Base-by-base conservation (phyloP, 345 rosid genomes). In the Dipteronia dyeriana region DNA sequence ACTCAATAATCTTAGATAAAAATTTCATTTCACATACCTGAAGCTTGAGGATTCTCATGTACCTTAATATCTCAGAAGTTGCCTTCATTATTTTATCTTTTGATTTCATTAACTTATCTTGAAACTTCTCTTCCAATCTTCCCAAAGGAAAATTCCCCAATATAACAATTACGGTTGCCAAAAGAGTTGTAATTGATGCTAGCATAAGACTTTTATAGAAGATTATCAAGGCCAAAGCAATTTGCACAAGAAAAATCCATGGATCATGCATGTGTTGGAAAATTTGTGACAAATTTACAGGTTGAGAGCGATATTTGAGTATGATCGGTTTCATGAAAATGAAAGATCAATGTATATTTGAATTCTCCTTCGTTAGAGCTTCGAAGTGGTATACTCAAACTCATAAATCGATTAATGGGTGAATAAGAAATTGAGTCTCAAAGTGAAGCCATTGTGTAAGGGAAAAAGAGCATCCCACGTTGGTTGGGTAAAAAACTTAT, bases 11-110 rank as follows among this genome's bases (percentile, higher is more conserved):
- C 86, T 88, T 91, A 45, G 90, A 86, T 78, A 91, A 67, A 84
- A 91, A 91, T 81, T 88, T 90, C 90, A 90, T 86, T 73, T 91
- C 96, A 91, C 96, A 91, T 13, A 85, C 92, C 66, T 91, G 96
- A 73, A 91, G 92, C 78, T 91, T 91, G 72, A 90, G 91, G 80
- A 88, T 91, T 82, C 89, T 86, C 91, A 90, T 91, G 81, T 90
- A 90, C 76, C 88, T 85, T 68, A 90, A 75, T 62, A 91, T 84
- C 83, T 91, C 92, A 8, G 92, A 85, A 66, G 91, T 90, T 3
- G 85, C 84, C 80, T 85, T 91, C 96, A 91, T 91, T 68, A 91
- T 82, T 26, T 66, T 76, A 66, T 90, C 96, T 67, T 91, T 91
- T 2, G 93, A 85, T 80, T 90, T 75, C 96, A 91, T 91, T 72